These are phyloP conservation scores for Psidium friedrichsthalianum DNA, from an alignment of 345 rosid species.

Conservation along the genomic window DNA sequence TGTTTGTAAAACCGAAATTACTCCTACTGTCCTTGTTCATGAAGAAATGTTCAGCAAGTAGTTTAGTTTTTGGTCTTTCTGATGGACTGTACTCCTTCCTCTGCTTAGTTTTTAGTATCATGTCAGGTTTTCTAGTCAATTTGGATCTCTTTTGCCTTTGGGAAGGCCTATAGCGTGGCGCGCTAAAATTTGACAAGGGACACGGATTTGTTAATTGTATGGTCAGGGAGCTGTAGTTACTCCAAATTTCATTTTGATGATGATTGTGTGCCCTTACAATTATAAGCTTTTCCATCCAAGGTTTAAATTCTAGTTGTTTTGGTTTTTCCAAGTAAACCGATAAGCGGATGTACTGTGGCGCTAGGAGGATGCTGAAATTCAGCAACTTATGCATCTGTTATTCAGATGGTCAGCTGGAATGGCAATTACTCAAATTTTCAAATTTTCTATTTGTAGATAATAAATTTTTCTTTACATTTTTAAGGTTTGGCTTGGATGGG, in stretches of 20 bases:
- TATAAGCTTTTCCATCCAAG: background rate
- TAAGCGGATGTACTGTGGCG: background rate
- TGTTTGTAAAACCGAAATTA: background rate
- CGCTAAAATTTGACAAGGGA: background rate
- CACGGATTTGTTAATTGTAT: background rate
- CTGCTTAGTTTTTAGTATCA: background rate
- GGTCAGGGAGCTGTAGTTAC: background rate
- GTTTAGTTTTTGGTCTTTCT: background rate
- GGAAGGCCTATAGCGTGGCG: background rate
- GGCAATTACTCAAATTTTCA: background rate
- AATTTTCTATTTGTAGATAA: background rate
- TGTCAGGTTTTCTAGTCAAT: background rate
- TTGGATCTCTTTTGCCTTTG: background rate
- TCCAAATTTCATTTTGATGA: background rate
- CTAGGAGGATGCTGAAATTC: background rate
- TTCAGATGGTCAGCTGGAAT: background rate
- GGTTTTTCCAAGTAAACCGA: background rate
- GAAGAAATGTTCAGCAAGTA: background rate
- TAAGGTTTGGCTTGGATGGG: background rate
- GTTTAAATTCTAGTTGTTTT: background rate
- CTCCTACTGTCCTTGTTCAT: background rate
- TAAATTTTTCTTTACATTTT: background rate
- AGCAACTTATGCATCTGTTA: background rate
- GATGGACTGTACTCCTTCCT: background rate
- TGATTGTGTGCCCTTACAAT: background rate